Evolutionary conservation across 176 grass and related monocot genomes (phyloP).

Genomic region (Stipa capillata): DNA sequence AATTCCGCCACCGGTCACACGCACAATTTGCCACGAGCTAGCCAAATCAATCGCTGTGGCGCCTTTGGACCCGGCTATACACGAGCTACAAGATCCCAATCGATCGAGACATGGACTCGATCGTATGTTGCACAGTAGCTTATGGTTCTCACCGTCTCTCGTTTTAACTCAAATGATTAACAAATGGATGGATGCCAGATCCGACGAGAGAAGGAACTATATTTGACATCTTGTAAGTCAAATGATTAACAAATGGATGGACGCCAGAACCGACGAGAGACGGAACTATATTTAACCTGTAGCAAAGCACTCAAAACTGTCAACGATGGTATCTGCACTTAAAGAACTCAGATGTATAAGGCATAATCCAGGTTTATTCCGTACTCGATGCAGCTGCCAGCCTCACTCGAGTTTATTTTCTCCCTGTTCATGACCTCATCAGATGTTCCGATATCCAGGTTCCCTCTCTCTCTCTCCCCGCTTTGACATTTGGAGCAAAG

Average conservation of each 20-base stretch:
- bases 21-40: not conserved
- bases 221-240: no score
- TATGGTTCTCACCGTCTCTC: not conserved
- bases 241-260: no score
- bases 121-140: not conserved
- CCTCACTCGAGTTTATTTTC: not conserved
- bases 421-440: not conserved
- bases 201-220: not conserved
- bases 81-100: not conserved
- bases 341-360: not conserved
- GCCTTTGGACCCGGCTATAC: not conserved
- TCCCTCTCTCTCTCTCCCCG: not conserved
- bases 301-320: no score
- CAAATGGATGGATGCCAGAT: not conserved
- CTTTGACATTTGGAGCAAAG: conserved; percentile 13
- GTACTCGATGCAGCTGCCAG: not conserved
- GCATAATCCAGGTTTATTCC: conserved; percentile 40
- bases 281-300: not conserved
- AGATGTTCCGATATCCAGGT: not conserved
- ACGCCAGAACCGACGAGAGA: no score
- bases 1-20: not conserved
- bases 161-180: conserved; percentile 7
- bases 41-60: not conserved
- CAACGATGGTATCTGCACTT: not conserved
- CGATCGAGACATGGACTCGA: not conserved